These are phyloP conservation scores for Xylaria flabelliformis DNA, from an alignment of 495 filamentous ascomycete genomes.

Conservation along the genomic window DNA sequence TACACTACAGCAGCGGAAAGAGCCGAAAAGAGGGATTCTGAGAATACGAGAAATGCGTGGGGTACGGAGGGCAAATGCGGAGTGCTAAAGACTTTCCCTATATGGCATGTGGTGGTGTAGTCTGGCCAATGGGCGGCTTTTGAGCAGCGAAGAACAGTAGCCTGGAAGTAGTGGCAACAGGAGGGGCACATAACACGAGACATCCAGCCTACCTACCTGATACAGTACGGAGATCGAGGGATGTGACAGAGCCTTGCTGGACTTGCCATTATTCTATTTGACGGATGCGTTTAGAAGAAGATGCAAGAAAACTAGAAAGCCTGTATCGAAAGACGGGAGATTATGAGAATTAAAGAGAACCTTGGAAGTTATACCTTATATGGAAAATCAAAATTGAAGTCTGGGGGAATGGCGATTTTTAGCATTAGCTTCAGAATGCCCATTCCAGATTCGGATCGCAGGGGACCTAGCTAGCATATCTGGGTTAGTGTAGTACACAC, in stretches of 20 bases:
- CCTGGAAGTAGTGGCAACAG: conserved; percentile 11
- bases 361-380: background rate
- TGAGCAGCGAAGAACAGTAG: background rate
- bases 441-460: background rate
- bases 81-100: conserved; percentile 23
- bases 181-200: conserved; percentile 14
- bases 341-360: background rate
- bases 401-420: background rate
- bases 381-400: background rate
- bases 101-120: conserved; percentile 23
- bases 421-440: background rate
- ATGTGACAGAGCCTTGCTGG: background rate
- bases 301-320: background rate
- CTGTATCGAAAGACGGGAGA: background rate
- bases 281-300: background rate
- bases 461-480: conserved; percentile 4
- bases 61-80: conserved; percentile 25
- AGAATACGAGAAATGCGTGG: conserved; percentile 27
- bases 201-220: background rate
- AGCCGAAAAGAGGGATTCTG: background rate
- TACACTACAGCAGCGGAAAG: background rate
- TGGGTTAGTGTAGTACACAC: background rate
- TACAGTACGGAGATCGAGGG: background rate
- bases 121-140: conserved; percentile 6
- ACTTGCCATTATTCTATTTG: background rate